Percentiles rank a stretch among this genome's conserved stretches.
Evolutionary conservation across 768 basidiomycete genomes (phyloP).

Genomic region (Calvatia gigantea): DNA sequence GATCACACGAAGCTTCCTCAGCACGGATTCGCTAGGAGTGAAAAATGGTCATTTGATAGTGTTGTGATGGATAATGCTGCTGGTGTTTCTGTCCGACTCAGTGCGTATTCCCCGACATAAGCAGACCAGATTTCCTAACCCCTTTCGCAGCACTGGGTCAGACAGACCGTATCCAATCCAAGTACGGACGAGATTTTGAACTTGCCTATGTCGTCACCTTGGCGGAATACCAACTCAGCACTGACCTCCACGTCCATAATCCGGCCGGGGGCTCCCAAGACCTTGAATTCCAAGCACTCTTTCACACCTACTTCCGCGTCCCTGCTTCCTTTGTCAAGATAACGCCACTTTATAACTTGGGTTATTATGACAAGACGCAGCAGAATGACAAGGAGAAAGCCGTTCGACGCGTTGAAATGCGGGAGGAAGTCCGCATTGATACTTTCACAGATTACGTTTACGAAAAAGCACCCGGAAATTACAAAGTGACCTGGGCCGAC

Average conservation of each 20-base stretch:
- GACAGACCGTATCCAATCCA: constrained; percentile 48
- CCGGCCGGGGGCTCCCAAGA: constrained; percentile 41
- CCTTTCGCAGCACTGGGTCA: constrained; percentile 54
- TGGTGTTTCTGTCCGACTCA: constrained; percentile 72
- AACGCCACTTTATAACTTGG: constrained; percentile 57
- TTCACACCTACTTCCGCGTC: constrained; percentile 86
- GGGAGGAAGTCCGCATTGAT: constrained; percentile 64
- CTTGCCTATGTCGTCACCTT: constrained; percentile 84
- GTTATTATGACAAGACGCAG: constrained; percentile 83
- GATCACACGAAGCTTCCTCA: constrained; percentile 72
- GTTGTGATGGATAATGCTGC: constrained; percentile 64
- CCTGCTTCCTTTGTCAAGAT: constrained; percentile 58
- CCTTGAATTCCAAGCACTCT: constrained; percentile 87
- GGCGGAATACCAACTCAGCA: constrained; percentile 65
- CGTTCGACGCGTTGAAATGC: constrained; percentile 51
- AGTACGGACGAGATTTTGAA: constrained; percentile 64
- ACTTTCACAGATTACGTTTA: constrained; percentile 75
- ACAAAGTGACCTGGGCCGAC: constrained; percentile 57
- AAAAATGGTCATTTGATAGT: constrained; percentile 65
- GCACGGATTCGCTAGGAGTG: constrained; percentile 89
- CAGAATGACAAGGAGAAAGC: constrained; percentile 44
- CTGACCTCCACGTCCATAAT: constrained; percentile 81
- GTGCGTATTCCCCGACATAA: constrained; percentile 40
- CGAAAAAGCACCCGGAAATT: constrained; percentile 53
- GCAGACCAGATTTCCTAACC: background rate